phyloP scores from a whole-genome alignment of 176 grass and related monocot genomes.

The Ananas comosus region DNA sequence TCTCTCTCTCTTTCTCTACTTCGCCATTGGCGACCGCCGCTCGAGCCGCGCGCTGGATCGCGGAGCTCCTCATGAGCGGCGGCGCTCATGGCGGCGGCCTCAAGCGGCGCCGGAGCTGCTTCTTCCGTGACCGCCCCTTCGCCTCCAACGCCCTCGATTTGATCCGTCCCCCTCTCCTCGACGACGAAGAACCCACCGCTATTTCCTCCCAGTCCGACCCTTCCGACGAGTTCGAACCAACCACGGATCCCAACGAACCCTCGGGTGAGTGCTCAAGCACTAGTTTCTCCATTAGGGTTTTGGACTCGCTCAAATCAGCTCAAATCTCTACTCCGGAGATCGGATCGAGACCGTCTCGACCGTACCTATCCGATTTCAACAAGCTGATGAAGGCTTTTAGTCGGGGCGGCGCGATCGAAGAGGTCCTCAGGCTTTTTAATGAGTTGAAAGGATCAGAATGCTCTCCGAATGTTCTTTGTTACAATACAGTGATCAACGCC shows the following conservation, averaged over 20 bases:
- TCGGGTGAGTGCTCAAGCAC: background rate
- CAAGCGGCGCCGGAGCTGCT: background rate
- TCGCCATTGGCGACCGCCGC: background rate
- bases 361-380: constrained; percentile 30
- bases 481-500: constrained; percentile 80
- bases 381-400: constrained; percentile 47
- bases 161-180: background rate
- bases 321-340: background rate
- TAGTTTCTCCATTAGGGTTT: background rate
- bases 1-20: background rate
- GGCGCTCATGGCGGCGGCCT: background rate
- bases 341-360: background rate
- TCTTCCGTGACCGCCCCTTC: background rate
- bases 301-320: constrained; percentile 11
- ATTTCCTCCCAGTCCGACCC: background rate
- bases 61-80: background rate
- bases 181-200: background rate
- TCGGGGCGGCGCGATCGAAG: constrained; percentile 29
- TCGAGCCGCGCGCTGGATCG: background rate
- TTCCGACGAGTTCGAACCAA: background rate
- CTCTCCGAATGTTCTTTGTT: constrained; percentile 50
- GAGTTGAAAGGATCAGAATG: constrained; percentile 30
- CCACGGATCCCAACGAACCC: background rate
- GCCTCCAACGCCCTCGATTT: constrained; percentile 1
- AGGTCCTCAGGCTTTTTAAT: constrained; percentile 43